Base-by-base conservation (phyloP, 177 flowering plant species). In the Vitis hybrid region DNA sequence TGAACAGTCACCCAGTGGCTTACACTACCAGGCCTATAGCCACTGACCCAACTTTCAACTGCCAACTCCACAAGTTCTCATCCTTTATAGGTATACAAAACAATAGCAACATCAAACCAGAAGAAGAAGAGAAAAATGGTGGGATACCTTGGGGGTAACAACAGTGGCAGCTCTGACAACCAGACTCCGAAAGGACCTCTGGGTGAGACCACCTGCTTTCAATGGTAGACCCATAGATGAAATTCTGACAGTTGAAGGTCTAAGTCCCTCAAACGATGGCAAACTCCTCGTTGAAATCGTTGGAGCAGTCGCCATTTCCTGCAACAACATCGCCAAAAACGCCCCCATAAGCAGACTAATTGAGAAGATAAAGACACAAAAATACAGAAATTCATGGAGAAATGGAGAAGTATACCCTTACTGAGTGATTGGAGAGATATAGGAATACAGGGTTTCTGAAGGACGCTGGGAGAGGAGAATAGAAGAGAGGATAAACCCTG, bases 131-230 rank as follows among this genome's bases (percentile, higher is more conserved):
- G 53, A 32, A 58, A 53, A 27, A 18, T 2, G 20, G 11, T 27
- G 32, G 10, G 57, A 14, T 71, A 93, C 98, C 95, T 90, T 93
- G 30, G 98, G 98, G 2, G 98, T 88, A 66, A 93, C 93, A 24
- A 79, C 84, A 30, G 93, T 84, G 18, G 95, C 95, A 61, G 98
- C 95, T 76, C 76, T 91, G 46, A 90, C 88, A 55, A 77, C 81
- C 58, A 91, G 83, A 7, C 90, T 76, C 1, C 76, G 67, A 67
- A 85, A 88, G 1, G 84, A 78, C 66, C 82, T 78, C 49, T 70
- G 77, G 4, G 69, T 63, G 11, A 82, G 59, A 12, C 78, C 74
- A 24, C 72, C 71, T 11, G 66, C 54, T 46, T 73, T 77, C 46
- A 80, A 55, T 15, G 79, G 66, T 5, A 35, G 46, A 35, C 80